phyloP scores from a whole-genome alignment of 1,284 basidiomycete species.

The Flammula alnicola region DNA sequence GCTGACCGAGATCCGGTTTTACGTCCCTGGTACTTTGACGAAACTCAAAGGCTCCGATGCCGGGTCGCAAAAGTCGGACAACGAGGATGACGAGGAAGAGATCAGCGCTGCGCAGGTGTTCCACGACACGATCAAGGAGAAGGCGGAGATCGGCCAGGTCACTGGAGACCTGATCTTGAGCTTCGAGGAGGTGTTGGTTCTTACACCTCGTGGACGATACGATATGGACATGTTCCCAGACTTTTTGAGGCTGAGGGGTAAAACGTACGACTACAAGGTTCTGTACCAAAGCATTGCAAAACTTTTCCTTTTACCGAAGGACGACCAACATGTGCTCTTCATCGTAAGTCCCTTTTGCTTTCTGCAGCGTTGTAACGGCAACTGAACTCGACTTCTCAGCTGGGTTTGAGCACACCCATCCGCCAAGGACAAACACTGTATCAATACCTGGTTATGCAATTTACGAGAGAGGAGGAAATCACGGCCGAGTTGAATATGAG shows the following conservation, averaged over 20 bases:
- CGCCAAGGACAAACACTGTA: slow-evolving; percentile 98
- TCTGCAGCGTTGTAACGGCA: neutral
- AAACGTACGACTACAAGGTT: slow-evolving; percentile 99
- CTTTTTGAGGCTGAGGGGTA: slow-evolving; percentile 93
- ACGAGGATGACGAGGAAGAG: slow-evolving; percentile 71
- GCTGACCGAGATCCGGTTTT: slow-evolving; percentile 95
- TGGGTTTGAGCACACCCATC: slow-evolving; percentile 91
- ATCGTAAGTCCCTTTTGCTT: slow-evolving; percentile 62
- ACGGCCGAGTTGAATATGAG: slow-evolving; percentile 94
- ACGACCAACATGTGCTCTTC: slow-evolving; percentile 95
- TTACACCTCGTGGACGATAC: slow-evolving; percentile 96
- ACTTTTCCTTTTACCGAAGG: slow-evolving; percentile 95
- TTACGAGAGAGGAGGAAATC: slow-evolving; percentile 95
- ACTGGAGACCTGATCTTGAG: slow-evolving; percentile 93
- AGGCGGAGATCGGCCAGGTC: slow-evolving; percentile 93
- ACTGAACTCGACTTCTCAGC: slow-evolving; percentile 44
- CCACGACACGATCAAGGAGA: slow-evolving; percentile 96
- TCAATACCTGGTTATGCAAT: slow-evolving; percentile 98
- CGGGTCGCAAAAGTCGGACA: slow-evolving; percentile 75
- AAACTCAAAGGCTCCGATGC: slow-evolving; percentile 76
- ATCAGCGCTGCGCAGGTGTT: slow-evolving; percentile 94
- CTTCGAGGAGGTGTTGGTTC: slow-evolving; percentile 96
- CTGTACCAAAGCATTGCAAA: slow-evolving; percentile 89
- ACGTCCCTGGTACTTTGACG: slow-evolving; percentile 80
- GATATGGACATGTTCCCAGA: slow-evolving; percentile 98